Evolutionary conservation across 768 basidiomycete species (phyloP), one percentile per base, ranked within the genome.

Genomic region (Chalciporus sphaerocephalus): DNA sequence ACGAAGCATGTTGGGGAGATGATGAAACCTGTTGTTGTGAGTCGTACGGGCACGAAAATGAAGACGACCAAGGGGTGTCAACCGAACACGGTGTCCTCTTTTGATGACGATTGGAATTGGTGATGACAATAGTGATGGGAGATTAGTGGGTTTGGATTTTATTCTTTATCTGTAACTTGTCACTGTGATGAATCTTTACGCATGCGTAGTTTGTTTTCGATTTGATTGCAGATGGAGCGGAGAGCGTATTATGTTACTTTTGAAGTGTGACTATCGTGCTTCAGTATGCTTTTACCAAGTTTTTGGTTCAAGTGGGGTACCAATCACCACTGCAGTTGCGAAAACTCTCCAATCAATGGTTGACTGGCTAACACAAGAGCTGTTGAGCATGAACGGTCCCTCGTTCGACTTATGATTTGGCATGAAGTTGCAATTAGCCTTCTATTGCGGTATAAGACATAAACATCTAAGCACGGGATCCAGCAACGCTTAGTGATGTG

Each of bases 71-170:
- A 28, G 22, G 20, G n/a, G 12, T 23, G 18, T 6, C 7, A 1
- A 15, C 3, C 16, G n/a, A 18, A 28, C 6, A 27, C 9, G 38
- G 35, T 52, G 21, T 46, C 56, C 28, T 54, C 55, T 0, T 56
- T 58, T 10, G 69, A 71, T 38, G 74, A 76, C 33, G 78, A 81
- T 21, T 83, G 80, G 80, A 81, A 81, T 54, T 83, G 81, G 80
- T 81, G 61, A 61, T 10, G 4, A 15, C n/a, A 6, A 25, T 10
- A 25, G 24, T 4, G 1, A 6, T 7, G 27, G 11, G 3, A 12
- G 27, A 12, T 10, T 28, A 28, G 13, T n/a, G 30, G 30, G 30
- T n/a, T n/a, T 32, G 30, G 13, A 2, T 32, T 32, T 32, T 32
- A 32, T 32, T 32, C n/a, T 32, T n/a, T 32, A 32, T 32, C 30